phyloP scores from a whole-genome alignment of 2,329 filamentous ascomycete species.

The Stromatinia cepivora region DNA sequence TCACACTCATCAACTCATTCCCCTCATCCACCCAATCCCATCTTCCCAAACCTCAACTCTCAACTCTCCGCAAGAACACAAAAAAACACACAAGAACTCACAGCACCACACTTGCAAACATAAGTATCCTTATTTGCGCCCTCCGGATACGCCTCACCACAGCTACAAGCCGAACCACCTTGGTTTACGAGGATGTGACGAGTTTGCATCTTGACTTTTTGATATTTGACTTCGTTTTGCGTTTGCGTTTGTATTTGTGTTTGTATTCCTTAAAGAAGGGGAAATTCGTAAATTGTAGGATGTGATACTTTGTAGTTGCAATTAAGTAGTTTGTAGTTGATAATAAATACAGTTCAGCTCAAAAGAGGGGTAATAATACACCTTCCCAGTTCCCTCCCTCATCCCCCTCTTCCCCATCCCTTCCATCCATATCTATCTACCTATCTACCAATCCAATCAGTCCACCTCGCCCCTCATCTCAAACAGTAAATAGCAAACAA shows the following conservation, averaged over 20 bases:
- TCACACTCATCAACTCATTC: background rate
- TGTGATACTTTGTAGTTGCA: background rate
- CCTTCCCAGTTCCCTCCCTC: background rate
- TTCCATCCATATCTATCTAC: background rate
- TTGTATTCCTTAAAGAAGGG: background rate
- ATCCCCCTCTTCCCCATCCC: background rate
- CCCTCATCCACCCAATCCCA: background rate
- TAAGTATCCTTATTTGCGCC: constrained; percentile 19
- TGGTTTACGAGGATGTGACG: constrained; percentile 12
- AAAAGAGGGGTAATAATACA: no score
- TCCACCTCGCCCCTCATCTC: background rate
- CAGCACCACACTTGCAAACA: constrained; percentile 14
- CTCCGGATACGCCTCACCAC: constrained; percentile 8
- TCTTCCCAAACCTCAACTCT: no score
- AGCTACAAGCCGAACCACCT: constrained; percentile 9
- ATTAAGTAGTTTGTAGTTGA: background rate
- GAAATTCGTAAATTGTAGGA: background rate
- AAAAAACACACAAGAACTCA: background rate
- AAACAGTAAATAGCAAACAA: no score
- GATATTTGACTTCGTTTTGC: background rate
- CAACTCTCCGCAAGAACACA: no score
- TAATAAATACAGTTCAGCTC: no score
- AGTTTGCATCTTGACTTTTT: constrained; percentile 3
- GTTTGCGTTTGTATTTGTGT: background rate
- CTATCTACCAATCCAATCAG: background rate